A percentile compares a stretch with the other conserved stretches of the same genome.
These are phyloP conservation scores for Jamesozyma lodderae DNA, from an alignment of 805 yeast species.

Conservation along the genomic window DNA sequence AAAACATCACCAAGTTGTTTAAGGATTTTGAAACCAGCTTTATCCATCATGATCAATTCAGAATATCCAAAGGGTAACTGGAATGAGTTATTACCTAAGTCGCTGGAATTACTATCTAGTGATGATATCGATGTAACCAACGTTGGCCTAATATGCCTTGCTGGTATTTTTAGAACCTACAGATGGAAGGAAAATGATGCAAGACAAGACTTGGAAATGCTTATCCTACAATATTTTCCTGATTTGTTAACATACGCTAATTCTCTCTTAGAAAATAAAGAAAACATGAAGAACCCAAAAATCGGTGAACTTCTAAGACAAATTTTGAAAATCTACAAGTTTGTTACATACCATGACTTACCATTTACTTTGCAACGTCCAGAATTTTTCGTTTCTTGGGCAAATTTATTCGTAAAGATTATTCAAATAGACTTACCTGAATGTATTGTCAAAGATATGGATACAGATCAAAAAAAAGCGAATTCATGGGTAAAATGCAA, in stretches of 20 bases:
- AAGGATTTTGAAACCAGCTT: slow-evolving; percentile 42
- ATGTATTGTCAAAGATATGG: slow-evolving; percentile 33
- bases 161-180: slow-evolving; percentile 60
- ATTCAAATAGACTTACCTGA: slow-evolving; percentile 44
- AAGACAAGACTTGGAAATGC: slow-evolving; percentile 43
- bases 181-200: slow-evolving; percentile 59
- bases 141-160: slow-evolving; percentile 62
- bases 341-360: slow-evolving; percentile 61
- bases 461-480: slow-evolving; percentile 45
- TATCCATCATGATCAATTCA: slow-evolving; percentile 41
- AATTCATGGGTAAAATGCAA: slow-evolving; percentile 65
- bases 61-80: slow-evolving; percentile 44
- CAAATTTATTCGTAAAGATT: slow-evolving; percentile 61
- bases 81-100: slow-evolving; percentile 43
- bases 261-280: slow-evolving; percentile 34
- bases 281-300: slow-evolving; percentile 28
- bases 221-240: slow-evolving; percentile 55
- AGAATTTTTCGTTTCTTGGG: slow-evolving; percentile 55
- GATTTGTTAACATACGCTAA: slow-evolving; percentile 58
- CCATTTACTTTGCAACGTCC: slow-evolving; percentile 54
- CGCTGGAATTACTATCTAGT: slow-evolving; percentile 37
- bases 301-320: slow-evolving; percentile 67
- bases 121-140: slow-evolving; percentile 38
- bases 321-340: slow-evolving; percentile 68
- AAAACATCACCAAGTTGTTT: slow-evolving; percentile 32